phyloP scores from a whole-genome alignment of 306 rosid species.

The Canavalia gladiata region DNA sequence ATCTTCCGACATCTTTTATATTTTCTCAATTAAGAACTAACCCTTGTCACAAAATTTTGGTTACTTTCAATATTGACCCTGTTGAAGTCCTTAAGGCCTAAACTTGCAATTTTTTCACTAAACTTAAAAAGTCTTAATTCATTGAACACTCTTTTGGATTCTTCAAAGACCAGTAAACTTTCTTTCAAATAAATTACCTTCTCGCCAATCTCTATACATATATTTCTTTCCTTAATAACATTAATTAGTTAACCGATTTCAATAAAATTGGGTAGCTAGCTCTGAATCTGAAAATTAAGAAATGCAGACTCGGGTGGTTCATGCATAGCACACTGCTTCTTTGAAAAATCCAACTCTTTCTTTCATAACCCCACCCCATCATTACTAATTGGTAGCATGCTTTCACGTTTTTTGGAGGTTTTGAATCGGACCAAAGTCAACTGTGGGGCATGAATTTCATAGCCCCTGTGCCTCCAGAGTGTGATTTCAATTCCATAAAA shows the following conservation, averaged over 20 bases:
- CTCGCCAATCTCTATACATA: background rate
- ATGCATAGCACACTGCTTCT: constrained; percentile 29
- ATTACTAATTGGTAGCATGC: constrained; percentile 20
- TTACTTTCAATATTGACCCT: background rate
- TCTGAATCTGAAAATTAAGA: constrained; percentile 12
- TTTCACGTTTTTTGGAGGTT: constrained; percentile 24
- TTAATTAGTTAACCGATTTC: background rate
- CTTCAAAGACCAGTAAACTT: background rate
- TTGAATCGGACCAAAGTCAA: constrained; percentile 37
- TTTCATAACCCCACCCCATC: constrained; percentile 23
- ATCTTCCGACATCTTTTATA: background rate
- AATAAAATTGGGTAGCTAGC: background rate
- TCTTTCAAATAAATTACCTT: background rate
- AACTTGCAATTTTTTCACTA: background rate
- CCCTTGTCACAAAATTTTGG: background rate
- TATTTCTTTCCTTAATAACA: background rate
- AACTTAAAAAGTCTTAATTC: background rate
- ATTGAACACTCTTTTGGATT: background rate
- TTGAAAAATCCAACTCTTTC: constrained; percentile 11
- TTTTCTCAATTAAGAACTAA: background rate
- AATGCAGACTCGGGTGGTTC: constrained; percentile 4
- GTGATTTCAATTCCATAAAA: constrained; percentile 5
- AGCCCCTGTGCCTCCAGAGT: background rate
- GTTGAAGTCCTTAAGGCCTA: background rate
- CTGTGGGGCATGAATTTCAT: constrained; percentile 22